phyloP scores from a whole-genome alignment of 305 asterid species.

The Fraxinus greggii region DNA sequence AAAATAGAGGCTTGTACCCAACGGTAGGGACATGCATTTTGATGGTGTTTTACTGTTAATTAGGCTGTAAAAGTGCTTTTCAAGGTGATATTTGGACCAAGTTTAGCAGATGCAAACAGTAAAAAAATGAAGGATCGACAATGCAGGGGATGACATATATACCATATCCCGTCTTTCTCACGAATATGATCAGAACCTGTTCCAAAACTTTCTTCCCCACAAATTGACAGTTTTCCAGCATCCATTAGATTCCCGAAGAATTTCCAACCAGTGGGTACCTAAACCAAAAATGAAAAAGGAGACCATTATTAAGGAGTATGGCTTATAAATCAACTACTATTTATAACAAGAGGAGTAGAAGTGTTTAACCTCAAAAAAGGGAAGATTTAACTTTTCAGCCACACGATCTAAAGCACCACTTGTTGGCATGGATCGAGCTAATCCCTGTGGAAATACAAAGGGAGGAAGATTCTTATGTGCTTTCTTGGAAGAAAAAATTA shows the following conservation, averaged over 20 bases:
- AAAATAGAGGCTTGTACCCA: background rate
- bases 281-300: slow-evolving; percentile 16
- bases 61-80: background rate
- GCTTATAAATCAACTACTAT: background rate
- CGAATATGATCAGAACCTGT: slow-evolving; percentile 98
- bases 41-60: background rate
- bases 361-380: slow-evolving; percentile 66
- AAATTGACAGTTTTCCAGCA: slow-evolving; percentile 86
- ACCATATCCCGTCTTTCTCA: slow-evolving; percentile 99
- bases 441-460: slow-evolving; percentile 52
- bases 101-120: slow-evolving; percentile 9
- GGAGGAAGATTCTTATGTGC: background rate
- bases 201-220: slow-evolving; percentile 99
- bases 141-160: slow-evolving; percentile 24
- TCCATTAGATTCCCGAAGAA: slow-evolving; percentile 98
- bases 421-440: slow-evolving; percentile 99
- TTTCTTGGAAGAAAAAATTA: background rate
- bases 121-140: background rate
- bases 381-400: slow-evolving; percentile 74
- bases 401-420: slow-evolving; percentile 97
- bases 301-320: slow-evolving; percentile 5
- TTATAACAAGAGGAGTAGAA: background rate
- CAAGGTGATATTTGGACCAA: background rate
- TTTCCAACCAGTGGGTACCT: slow-evolving; percentile 99
- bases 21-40: background rate